Conservation (phyloP, 75 land plant genomes). For the Selaginella moellendorffii region DNA sequence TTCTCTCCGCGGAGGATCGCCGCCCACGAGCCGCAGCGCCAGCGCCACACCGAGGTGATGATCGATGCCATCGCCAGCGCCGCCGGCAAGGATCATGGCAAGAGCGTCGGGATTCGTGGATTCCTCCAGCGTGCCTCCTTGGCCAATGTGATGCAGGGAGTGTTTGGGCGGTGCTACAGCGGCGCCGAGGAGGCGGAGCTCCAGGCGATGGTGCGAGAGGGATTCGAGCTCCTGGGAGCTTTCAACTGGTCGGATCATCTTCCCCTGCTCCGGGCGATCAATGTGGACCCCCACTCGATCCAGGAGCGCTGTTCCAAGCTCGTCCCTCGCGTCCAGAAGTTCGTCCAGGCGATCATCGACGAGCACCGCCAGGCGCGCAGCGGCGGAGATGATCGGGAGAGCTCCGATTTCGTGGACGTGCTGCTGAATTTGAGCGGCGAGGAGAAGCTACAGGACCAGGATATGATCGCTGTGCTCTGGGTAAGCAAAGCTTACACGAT, state of each 20-base stretch:
- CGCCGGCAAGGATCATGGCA: not conserved
- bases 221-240: conserved; percentile 9
- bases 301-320: not conserved
- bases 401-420: conserved; percentile 9
- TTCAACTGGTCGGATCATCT: conserved; percentile 6
- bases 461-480: conserved; percentile 30
- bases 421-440: not conserved
- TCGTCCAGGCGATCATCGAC: conserved; percentile 7
- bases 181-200: not conserved
- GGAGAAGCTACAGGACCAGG: conserved; percentile 10
- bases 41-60: not conserved
- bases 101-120: not conserved
- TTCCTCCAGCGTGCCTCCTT: not conserved
- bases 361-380: not conserved
- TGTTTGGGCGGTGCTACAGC: not conserved
- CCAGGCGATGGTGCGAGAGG: conserved; percentile 6
- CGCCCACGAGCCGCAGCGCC: conserved; percentile 1
- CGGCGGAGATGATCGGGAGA: not conserved
- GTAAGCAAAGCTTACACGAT: too few species aligned
- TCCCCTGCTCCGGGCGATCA: not conserved
- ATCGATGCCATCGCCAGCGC: not conserved
- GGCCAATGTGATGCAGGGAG: not conserved
- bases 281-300: not conserved
- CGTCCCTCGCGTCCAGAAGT: not conserved
- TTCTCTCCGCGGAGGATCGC: conserved; percentile 19